Evolutionary conservation across 768 basidiomycete genomes (phyloP).

Genomic region (Ramaria rubella): DNA sequence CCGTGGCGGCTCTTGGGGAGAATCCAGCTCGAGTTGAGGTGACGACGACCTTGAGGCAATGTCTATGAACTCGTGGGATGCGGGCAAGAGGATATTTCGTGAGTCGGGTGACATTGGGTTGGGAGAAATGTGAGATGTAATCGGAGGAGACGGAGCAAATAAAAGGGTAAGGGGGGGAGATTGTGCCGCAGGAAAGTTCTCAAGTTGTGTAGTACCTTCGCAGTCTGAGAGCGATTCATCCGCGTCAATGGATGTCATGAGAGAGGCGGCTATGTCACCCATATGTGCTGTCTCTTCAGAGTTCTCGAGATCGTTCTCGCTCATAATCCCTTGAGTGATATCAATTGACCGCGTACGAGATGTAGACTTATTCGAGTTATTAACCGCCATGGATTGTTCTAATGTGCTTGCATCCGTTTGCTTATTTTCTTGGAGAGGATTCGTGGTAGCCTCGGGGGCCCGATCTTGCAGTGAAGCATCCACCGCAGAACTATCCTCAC

Average conservation of each 20-base stretch:
- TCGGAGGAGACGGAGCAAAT: neutral
- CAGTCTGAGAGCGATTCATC: neutral
- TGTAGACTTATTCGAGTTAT: neutral
- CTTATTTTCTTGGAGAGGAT: neutral
- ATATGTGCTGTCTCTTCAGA: too few relatives aligned
- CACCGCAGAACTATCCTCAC: neutral
- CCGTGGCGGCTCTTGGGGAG: constrained; percentile 2
- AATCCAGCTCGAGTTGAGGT: neutral
- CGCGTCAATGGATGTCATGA: neutral
- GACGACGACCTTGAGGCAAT: neutral
- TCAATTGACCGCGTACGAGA: neutral
- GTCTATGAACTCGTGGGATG: neutral
- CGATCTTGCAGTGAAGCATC: neutral
- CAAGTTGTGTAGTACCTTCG: neutral
- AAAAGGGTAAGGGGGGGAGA: neutral
- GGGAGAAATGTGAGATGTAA: too few relatives aligned
- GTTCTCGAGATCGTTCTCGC: neutral
- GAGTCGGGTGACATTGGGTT: neutral
- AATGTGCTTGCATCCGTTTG: neutral
- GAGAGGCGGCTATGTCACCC: too few relatives aligned
- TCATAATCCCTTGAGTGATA: neutral
- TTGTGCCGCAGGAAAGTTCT: neutral
- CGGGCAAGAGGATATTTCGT: neutral
- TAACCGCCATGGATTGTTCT: neutral
- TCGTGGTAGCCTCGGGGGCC: too few relatives aligned